Evolutionary conservation across 257 asterid species (phyloP).

Genomic region (Ajuga chamaepitys): DNA sequence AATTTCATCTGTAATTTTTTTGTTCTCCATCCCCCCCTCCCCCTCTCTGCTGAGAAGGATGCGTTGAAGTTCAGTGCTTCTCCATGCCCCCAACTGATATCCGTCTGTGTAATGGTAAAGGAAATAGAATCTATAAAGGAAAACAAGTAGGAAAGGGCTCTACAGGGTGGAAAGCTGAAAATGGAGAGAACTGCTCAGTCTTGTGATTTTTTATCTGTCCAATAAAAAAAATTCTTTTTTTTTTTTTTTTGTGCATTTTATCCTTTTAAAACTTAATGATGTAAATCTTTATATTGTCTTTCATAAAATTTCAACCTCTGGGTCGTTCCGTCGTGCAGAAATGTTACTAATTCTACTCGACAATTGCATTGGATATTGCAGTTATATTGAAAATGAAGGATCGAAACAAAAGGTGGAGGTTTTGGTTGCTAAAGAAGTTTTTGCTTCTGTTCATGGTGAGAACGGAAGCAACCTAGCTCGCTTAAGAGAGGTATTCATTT

Average conservation of each 20-base stretch:
- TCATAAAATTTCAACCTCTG: background rate
- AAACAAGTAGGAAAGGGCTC: background rate
- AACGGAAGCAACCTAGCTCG: slow-evolving; percentile 40
- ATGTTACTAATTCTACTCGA: background rate
- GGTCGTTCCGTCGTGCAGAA: background rate
- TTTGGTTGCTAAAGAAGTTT: slow-evolving; percentile 24
- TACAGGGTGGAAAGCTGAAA: background rate
- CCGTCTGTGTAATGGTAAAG: background rate
- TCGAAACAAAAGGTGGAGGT: slow-evolving; percentile 18
- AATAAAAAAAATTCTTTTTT: background rate
- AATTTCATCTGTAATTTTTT: background rate
- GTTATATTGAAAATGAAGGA: slow-evolving; percentile 24
- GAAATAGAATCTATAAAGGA: background rate
- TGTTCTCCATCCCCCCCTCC: too few relatives aligned
- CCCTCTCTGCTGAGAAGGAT: background rate
- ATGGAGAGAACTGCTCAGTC: background rate
- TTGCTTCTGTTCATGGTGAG: slow-evolving; percentile 41
- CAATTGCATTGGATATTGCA: background rate
- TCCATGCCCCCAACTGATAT: background rate
- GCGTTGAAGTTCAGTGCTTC: background rate
- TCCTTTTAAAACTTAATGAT: background rate
- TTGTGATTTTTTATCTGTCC: background rate
- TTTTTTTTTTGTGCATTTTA: too few relatives aligned
- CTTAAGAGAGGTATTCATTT: slow-evolving; percentile 39
- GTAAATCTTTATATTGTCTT: too few relatives aligned